Evolutionary conservation across 2,329 filamentous ascomycete genomes (phyloP).

Genomic region (Pseudonectria buxi): DNA sequence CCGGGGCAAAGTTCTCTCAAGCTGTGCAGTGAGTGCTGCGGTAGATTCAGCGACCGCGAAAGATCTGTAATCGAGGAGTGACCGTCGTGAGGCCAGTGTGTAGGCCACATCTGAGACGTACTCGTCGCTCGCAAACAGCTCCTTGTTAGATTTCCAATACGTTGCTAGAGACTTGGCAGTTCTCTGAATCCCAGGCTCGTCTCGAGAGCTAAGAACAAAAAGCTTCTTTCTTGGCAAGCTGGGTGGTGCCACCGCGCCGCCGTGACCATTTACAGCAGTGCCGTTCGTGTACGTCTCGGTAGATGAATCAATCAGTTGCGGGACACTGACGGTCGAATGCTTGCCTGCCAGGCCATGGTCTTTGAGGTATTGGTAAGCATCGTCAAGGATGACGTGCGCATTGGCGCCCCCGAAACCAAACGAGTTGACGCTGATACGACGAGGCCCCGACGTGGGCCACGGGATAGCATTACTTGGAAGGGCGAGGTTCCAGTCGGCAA

Average conservation of each 20-base stretch:
- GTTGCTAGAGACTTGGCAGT: constrained; percentile 1
- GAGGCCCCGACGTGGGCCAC: constrained; percentile 4
- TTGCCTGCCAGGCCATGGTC: not conserved
- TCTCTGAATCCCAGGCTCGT: constrained; percentile 1
- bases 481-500: constrained; percentile 18
- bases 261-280: too few relatives aligned
- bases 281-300: constrained; percentile 1
- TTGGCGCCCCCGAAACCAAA: constrained; percentile 25
- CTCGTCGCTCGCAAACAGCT: not conserved
- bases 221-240: too few relatives aligned
- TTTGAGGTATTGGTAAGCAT: constrained; percentile 5
- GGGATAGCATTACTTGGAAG: constrained; percentile 10
- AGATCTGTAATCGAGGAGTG: constrained; percentile 1
- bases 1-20: not conserved
- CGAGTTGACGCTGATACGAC: constrained; percentile 20
- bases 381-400: constrained; percentile 18
- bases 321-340: constrained; percentile 1
- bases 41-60: constrained; percentile 2
- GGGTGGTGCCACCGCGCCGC: too few relatives aligned
- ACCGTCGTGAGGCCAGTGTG: constrained; percentile 3
- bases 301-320: too few relatives aligned
- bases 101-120: constrained; percentile 4
- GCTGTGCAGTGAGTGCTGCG: not conserved
- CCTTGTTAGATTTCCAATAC: too few relatives aligned
- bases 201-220: too few relatives aligned